Evolutionary conservation across 768 basidiomycete genomes (phyloP), one percentile per base, ranked within the genome.

Genomic region (Hysterangium stoloniferum): DNA sequence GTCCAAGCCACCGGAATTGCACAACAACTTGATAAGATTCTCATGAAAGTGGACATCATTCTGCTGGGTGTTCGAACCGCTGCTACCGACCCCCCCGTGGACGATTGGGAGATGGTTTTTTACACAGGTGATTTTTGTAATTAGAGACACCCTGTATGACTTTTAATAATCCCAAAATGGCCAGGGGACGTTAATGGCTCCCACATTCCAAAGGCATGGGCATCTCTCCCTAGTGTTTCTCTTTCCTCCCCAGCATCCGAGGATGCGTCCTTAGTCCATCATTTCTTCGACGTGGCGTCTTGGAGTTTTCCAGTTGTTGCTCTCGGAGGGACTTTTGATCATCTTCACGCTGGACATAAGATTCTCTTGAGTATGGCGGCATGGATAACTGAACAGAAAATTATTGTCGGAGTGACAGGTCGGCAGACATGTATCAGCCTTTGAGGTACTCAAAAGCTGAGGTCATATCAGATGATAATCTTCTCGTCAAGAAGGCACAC

Each of bases 281-380:
- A 24, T 20, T 20, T 17, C 22, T 2, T 37, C 32, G 19, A n/a
- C 47, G 19, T 25, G 27, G 47, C 25, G 2, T 52, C 27, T 34
- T 49, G 13, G 25, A 42, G 12, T 11, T 76, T 69, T 61, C 84
- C 84, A 11, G 86, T 91, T 45, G 79, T 84, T n/a, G 86, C 81
- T 0, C 73, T 97, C 6, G 95, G 96, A 5, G 96, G 96, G 0
- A 98, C 96, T 0, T 98, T 98, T 66, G 96, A 99, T 67, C 96
- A 98, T 64, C 78, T 99, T 13, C 96, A 99, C 62, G 80, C 92
- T 3, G 96, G 95, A 0, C 96, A 99, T 70, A 96, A 96, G 68
- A 94, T 99, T 53, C 78, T 99, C 25, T 77, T 99, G 9, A 88
- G 90, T 60, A 91, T 96, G 82, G 85, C 80, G 11, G 82, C 88